A percentile compares a stretch with the other conserved stretches of the same genome.
phyloP scores from a whole-genome alignment of 768 basidiomycete species.

The Hericium erinaceus region DNA sequence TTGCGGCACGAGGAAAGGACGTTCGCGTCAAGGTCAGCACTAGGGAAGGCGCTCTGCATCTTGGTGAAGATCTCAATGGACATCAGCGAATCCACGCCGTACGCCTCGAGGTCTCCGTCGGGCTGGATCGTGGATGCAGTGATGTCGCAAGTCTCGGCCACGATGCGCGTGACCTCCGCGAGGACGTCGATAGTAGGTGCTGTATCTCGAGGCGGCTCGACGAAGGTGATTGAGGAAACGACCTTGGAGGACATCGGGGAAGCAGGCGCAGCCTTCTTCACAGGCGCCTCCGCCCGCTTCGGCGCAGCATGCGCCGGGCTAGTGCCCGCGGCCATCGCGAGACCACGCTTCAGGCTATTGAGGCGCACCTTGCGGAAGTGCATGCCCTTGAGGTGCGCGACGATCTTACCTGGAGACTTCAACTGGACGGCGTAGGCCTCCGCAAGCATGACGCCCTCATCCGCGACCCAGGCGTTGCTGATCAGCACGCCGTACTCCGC shows the following conservation, averaged over 20 bases:
- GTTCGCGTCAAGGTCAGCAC: slow-evolving; percentile 20
- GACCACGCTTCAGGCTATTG: slow-evolving; percentile 35
- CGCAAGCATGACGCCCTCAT: slow-evolving; percentile 36
- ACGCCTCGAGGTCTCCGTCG: slow-evolving; percentile 11
- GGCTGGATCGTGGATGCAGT: neutral
- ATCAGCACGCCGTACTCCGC: slow-evolving; percentile 44
- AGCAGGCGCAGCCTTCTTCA: neutral
- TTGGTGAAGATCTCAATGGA: slow-evolving; percentile 27
- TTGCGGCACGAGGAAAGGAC: slow-evolving; percentile 28
- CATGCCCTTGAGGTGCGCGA: slow-evolving; percentile 49
- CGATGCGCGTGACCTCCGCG: slow-evolving; percentile 24
- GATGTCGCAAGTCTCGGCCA: slow-evolving; percentile 35
- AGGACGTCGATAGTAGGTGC: slow-evolving; percentile 14
- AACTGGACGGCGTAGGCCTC: slow-evolving; percentile 43
- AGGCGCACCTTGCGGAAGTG: slow-evolving; percentile 50
- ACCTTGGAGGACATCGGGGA: slow-evolving; percentile 2
- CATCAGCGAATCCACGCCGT: slow-evolving; percentile 23
- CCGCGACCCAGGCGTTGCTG: slow-evolving; percentile 32
- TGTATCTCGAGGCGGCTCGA: neutral
- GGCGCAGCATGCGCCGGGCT: neutral
- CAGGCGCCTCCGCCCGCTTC: neutral
- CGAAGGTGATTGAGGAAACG: neutral
- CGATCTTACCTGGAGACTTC: slow-evolving; percentile 28
- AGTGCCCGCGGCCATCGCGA: slow-evolving; percentile 27
- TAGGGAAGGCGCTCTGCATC: slow-evolving; percentile 28